These are phyloP conservation scores for Leishmania tarentolae DNA, from an alignment of 208 protist species.

Conservation along the genomic window DNA sequence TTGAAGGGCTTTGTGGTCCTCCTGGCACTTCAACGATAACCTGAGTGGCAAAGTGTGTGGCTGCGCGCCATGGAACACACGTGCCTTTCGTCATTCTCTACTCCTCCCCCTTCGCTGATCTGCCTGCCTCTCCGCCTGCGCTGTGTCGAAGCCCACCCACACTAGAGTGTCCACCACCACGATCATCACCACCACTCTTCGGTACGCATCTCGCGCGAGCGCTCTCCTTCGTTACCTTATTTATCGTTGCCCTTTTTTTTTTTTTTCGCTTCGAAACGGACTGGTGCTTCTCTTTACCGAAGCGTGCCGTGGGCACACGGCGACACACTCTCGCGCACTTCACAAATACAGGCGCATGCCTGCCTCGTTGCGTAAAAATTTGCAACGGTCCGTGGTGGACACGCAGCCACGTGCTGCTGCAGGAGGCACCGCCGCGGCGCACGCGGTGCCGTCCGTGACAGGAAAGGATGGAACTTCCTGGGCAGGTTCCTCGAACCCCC, in stretches of 20 bases:
- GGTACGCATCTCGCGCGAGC: background rate
- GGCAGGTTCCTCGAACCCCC: background rate
- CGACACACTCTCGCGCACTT: background rate
- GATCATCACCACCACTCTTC: background rate
- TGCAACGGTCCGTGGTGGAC: background rate
- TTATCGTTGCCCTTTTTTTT: no score
- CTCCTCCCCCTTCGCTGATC: background rate
- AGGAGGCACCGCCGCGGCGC: background rate
- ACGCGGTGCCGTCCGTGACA: background rate
- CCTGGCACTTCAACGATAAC: background rate
- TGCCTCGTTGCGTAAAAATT: conserved; percentile 5
- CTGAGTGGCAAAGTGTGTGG: background rate
- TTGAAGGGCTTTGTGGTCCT: background rate
- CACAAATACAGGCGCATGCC: conserved; percentile 1
- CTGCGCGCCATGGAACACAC: background rate
- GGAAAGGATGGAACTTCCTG: background rate
- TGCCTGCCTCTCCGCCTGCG: background rate
- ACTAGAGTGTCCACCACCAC: background rate
- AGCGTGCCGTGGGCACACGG: background rate
- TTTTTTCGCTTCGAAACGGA: background rate
- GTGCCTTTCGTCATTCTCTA: background rate
- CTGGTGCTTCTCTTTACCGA: background rate
- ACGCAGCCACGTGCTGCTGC: background rate
- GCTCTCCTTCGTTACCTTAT: background rate
- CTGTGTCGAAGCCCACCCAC: background rate